A percentile compares a stretch with the other conserved stretches of the same genome.
These are phyloP conservation scores for Polychytrium aggregatum DNA, from an alignment of 192 early-diverging fungal species.

Conservation along the genomic window DNA sequence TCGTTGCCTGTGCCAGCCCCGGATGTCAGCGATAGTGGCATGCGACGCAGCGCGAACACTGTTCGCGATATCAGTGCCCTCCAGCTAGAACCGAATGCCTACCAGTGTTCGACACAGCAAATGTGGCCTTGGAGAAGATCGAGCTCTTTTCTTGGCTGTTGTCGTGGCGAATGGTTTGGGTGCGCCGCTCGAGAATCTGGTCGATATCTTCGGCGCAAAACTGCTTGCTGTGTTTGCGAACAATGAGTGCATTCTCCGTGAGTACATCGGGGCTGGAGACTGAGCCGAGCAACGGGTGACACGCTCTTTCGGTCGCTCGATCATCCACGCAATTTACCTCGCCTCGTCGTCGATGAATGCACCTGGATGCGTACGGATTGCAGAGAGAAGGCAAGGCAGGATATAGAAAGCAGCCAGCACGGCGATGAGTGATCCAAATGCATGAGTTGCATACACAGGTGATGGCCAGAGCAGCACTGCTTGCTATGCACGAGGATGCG, in stretches of 20 bases:
- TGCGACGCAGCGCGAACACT: background rate
- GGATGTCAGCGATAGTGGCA: too few relatives aligned
- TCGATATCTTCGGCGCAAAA: constrained; percentile 87
- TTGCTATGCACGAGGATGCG: background rate
- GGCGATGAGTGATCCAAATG: too few relatives aligned
- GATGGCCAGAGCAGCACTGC: too few relatives aligned
- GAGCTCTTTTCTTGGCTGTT: constrained; percentile 45
- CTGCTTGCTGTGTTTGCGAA: constrained; percentile 24
- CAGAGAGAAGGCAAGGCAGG: too few relatives aligned
- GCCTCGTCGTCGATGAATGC: constrained; percentile 77
- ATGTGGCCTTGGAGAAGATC: constrained; percentile 81
- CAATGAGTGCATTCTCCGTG: background rate
- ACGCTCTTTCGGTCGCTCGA: background rate
- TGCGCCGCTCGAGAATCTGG: constrained; percentile 64
- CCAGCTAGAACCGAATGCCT: background rate
- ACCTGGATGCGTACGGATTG: too few relatives aligned
- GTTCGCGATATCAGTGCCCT: background rate
- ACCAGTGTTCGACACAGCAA: constrained; percentile 32
- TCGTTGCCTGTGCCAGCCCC: constrained; percentile 18
- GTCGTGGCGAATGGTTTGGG: constrained; percentile 69
- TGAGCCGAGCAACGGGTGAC: too few relatives aligned
- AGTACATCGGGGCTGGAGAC: too few relatives aligned
- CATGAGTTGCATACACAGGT: too few relatives aligned
- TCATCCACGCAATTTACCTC: constrained; percentile 14
- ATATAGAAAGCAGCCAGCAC: too few relatives aligned